Conservation (phyloP, 2,329 filamentous ascomycete genomes). For the Teratosphaeria viscida region DNA sequence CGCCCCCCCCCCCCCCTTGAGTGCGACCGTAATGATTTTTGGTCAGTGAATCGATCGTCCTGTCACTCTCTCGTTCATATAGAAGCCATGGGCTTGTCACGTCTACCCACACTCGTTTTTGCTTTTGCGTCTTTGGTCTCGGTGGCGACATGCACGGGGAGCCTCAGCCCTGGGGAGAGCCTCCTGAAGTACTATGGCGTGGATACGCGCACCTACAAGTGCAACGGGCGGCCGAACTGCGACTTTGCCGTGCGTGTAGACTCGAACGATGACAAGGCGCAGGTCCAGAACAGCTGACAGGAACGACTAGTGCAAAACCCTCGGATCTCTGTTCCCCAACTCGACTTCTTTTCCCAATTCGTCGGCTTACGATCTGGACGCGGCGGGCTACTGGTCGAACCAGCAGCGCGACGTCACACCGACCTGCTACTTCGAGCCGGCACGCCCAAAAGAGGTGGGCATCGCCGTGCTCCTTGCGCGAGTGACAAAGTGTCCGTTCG, state of each 20-base stretch:
- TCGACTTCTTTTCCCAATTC: neutral
- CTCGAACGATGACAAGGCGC: neutral
- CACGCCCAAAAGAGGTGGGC: neutral
- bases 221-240: neutral
- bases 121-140: neutral
- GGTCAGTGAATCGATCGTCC: neutral
- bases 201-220: neutral
- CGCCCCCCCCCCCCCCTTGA: no score
- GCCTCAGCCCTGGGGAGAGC: neutral
- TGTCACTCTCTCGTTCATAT: neutral
- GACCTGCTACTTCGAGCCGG: constrained; percentile 9
- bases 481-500: constrained; percentile 13
- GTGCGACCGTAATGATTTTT: neutral
- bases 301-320: neutral
- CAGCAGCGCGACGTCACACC: constrained; percentile 7
- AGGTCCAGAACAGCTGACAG: neutral
- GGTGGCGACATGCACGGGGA: neutral
- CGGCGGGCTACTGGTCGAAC: constrained; percentile 6
- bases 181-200: neutral
- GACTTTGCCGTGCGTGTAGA: neutral
- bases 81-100: neutral
- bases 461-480: neutral
- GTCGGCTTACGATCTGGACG: neutral
- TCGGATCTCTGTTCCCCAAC: neutral
- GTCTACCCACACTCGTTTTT: neutral